Conservation (phyloP, 2,329 filamentous ascomycete species). For the Aspergillus ustus region DNA sequence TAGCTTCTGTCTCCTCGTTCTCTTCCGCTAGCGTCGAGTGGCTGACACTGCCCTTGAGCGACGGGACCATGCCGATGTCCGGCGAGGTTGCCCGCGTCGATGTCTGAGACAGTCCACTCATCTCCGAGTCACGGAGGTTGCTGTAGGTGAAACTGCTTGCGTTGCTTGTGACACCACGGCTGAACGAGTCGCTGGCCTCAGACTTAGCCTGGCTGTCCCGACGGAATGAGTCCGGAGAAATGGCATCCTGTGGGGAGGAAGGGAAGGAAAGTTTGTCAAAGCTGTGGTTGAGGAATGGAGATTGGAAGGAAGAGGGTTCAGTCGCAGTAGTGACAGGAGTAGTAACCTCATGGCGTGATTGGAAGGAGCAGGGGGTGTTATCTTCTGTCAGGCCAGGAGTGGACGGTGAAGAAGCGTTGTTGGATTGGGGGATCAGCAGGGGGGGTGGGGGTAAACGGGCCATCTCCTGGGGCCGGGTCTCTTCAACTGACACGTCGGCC, state of each 20-base stretch:
- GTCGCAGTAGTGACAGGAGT: constrained; percentile 35
- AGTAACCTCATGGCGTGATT: constrained; percentile 46
- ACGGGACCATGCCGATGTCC: constrained; percentile 66
- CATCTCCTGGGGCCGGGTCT: constrained; percentile 33
- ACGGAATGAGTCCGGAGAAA: constrained; percentile 33
- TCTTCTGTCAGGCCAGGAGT: constrained; percentile 44
- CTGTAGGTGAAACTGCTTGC: constrained; percentile 81
- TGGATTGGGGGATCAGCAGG: constrained; percentile 46
- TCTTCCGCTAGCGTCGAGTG: constrained; percentile 72
- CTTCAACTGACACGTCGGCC: constrained; percentile 22
- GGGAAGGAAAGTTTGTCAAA: constrained; percentile 35
- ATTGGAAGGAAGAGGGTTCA: constrained; percentile 34
- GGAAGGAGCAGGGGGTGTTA: constrained; percentile 45
- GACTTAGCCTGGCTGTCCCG: constrained; percentile 42
- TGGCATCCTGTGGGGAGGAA: constrained; percentile 30
- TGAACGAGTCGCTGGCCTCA: constrained; percentile 47
- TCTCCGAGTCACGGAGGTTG: constrained; percentile 74
- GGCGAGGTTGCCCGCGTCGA: constrained; percentile 90
- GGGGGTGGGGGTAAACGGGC: constrained; percentile 51
- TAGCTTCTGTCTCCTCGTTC: constrained; percentile 76
- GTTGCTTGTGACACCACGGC: constrained; percentile 74
- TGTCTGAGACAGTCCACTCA: constrained; percentile 76
- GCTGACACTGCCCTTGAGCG: constrained; percentile 71
- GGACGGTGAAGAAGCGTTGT: constrained; percentile 35
- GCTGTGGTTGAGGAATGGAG: constrained; percentile 32